Evolutionary conservation across 345 rosid species (phyloP).

Genomic region (Camelina sativa): DNA sequence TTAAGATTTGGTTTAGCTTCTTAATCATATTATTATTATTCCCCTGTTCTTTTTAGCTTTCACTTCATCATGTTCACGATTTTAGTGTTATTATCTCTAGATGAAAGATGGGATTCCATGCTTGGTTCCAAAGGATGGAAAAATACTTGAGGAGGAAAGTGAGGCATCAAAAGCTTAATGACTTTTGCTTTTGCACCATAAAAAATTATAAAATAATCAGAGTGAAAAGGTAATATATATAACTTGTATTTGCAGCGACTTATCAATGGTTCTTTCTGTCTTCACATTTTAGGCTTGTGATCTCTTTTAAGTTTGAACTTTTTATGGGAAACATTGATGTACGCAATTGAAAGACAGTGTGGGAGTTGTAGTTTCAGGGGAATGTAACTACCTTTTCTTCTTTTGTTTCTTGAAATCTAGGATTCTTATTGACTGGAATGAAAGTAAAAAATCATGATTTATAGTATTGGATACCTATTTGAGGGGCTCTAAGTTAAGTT

Average conservation of each 20-base stretch:
- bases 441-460: slow-evolving; percentile 24
- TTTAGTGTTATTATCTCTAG: slow-evolving; percentile 39
- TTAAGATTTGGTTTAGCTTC: slow-evolving; percentile 1
- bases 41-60: slow-evolving; percentile 23
- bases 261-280: slow-evolving; percentile 13
- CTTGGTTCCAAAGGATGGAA: slow-evolving; percentile 79
- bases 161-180: slow-evolving; percentile 38
- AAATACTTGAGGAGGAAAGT: slow-evolving; percentile 55
- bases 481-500: slow-evolving; percentile 40
- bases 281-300: slow-evolving; percentile 4
- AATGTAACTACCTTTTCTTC: slow-evolving; percentile 20
- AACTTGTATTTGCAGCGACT: slow-evolving; percentile 23
- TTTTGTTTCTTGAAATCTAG: slow-evolving; percentile 19
- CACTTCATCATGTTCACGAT: slow-evolving; percentile 23
- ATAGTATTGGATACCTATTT: slow-evolving; percentile 38
- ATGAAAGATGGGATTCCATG: slow-evolving; percentile 81
- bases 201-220: neutral
- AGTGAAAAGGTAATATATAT: neutral
- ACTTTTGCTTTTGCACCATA: slow-evolving; percentile 20
- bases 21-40: neutral
- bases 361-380: slow-evolving; percentile 23
- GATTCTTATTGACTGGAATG: slow-evolving; percentile 40
- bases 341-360: slow-evolving; percentile 24
- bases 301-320: slow-evolving; percentile 1
- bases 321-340: slow-evolving; percentile 22